A percentile compares a stretch with the other conserved stretches of the same genome.
Evolutionary conservation across 768 basidiomycete species (phyloP).

Genomic region (Collybia mongolica): DNA sequence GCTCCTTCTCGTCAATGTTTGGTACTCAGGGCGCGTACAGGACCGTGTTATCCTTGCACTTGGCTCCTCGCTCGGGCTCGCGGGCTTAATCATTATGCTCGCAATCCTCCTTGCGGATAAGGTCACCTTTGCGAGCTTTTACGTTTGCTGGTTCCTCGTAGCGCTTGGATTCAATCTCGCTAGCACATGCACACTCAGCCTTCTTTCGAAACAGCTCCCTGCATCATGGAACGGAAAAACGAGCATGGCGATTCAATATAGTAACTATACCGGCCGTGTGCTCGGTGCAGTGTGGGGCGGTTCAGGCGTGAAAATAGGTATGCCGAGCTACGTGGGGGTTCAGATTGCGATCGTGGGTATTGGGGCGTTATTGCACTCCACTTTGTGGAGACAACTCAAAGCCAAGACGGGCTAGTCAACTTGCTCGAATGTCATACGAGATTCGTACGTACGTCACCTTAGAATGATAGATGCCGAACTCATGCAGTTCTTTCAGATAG

Average conservation of each 20-base stretch:
- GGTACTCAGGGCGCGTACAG: conserved; percentile 42
- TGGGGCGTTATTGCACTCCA: conserved; percentile 50
- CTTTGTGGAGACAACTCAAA: conserved; percentile 60
- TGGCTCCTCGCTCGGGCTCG: conserved; percentile 22
- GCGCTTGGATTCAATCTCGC: conserved; percentile 71
- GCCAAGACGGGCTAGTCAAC: conserved; percentile 51
- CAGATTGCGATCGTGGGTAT: conserved; percentile 59
- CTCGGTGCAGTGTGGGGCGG: conserved; percentile 67
- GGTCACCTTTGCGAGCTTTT: conserved; percentile 44
- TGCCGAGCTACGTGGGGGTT: conserved; percentile 53
- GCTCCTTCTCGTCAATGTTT: conserved; percentile 47
- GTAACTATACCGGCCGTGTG: conserved; percentile 60
- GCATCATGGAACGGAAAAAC: conserved; percentile 52
- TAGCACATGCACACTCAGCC: conserved; percentile 61
- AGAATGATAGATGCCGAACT: too few species aligned
- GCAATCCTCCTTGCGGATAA: conserved; percentile 13
- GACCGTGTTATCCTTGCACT: conserved; percentile 46
- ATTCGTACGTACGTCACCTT: too few species aligned
- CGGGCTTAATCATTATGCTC: conserved; percentile 12
- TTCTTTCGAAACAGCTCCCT: conserved; percentile 67
- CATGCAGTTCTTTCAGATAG: too few species aligned
- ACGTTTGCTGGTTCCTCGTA: conserved; percentile 50
- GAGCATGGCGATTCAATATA: conserved; percentile 61
- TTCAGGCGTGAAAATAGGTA: conserved; percentile 53
- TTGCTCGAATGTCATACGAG: too few species aligned